Base-by-base conservation (phyloP, 129 eudicot species). In the Helianthus tuberosus region DNA sequence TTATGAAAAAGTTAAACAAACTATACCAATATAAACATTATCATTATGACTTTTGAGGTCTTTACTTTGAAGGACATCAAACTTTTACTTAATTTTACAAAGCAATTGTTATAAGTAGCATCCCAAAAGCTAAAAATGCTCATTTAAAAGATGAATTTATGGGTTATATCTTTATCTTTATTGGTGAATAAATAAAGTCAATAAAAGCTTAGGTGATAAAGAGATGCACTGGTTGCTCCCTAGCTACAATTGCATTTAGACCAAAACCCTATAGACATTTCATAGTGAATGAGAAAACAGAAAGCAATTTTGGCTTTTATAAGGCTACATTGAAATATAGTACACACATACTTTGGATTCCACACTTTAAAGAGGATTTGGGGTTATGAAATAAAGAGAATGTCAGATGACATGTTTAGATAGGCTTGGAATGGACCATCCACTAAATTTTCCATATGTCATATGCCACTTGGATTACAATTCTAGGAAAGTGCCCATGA, bases 291-390 rank as follows among this genome's bases (percentile, higher is more conserved):
- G 75, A 36, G 79, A 79, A 83, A 75, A 79, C 39, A 50, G 71
- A 82, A 86, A 80, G 86, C 68, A 55, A 20, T 74, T 77, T 86
- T 86, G 85, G 85, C 85, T 77, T 83, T 86, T 83, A 69, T 64
- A 79, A 78, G 77, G 72, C 73, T 46, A 78, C 49, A 64, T 71
- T 32, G 66, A 17, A 64, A 27, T 27, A 32, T 78, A 41, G 62
- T 69, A 77, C 65, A 66, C 47, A 54, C 61, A 48, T 59, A 77
- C 83, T 82, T 89, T 43, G 91, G 88, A 86, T 86, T 84, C 86
- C 83, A 43, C 83, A 51, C 86, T 75, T 74, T 82, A 69, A 41
- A 66, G 66, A 54, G 65, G 68, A 65, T 61, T 73, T 77, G 60
- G 64, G 71, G 80, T 70, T 46, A 70, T 73, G 74, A 82, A 76